Percentiles rank a stretch among this genome's conserved stretches.
Conservation (phyloP, 164 flowering plant genomes). For the Houttuynia cordata region DNA sequence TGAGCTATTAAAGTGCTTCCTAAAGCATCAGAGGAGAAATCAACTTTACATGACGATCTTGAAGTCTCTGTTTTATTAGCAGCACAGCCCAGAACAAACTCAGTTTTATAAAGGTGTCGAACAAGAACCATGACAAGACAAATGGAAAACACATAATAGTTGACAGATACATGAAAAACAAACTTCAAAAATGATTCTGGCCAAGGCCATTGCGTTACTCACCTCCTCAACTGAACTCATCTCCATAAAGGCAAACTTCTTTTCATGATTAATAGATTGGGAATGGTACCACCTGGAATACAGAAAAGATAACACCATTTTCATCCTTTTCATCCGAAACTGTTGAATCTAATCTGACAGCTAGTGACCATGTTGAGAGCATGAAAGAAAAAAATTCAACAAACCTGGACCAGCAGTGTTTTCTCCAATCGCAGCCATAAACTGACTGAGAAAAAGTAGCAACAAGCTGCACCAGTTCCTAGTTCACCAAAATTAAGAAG, state of each 20-base stretch:
- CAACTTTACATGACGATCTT: conserved; percentile 38
- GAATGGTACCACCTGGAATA: conserved; percentile 90
- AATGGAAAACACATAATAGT: too few species aligned
- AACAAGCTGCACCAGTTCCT: conserved; percentile 73
- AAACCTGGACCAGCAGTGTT: conserved; percentile 96
- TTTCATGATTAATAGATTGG: conserved; percentile 96
- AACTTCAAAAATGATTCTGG: conserved; percentile 93
- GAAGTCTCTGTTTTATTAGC: conserved; percentile 87
- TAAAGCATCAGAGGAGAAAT: conserved; percentile 29
- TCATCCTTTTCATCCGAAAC: too few species aligned
- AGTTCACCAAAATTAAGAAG: too few species aligned
- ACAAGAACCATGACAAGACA: too few species aligned
- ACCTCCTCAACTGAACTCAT: conserved; percentile 99
- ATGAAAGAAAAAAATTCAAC: neutral
- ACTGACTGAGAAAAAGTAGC: conserved; percentile 94
- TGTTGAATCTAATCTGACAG: neutral
- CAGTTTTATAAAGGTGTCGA: too few species aligned
- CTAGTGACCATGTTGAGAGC: neutral
- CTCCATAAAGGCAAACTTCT: conserved; percentile 99
- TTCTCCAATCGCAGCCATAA: conserved; percentile 94
- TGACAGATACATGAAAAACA: too few species aligned
- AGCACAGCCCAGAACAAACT: conserved; percentile 68
- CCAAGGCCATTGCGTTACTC: conserved; percentile 98
- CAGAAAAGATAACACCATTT: neutral
- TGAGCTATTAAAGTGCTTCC: conserved; percentile 17